These are phyloP conservation scores for Discostella stelligeroides DNA, from an alignment of 108 stramenopile genomes.

Conservation along the genomic window DNA sequence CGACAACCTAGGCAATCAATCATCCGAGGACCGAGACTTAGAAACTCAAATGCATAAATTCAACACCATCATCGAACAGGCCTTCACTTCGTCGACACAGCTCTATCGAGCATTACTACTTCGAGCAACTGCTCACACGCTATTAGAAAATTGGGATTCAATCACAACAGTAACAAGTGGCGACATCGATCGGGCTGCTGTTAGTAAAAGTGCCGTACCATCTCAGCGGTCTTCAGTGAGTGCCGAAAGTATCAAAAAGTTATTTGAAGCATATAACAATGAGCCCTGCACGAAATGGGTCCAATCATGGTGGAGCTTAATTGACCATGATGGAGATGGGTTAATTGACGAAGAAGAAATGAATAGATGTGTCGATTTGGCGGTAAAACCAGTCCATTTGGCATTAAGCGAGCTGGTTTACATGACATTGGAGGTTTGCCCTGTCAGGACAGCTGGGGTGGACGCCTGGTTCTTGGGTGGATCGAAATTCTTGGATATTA, in stretches of 20 bases:
- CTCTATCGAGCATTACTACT: constrained; percentile 45
- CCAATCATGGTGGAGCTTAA: constrained; percentile 71
- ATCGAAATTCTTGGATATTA: constrained; percentile 20
- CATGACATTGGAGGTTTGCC: constrained; percentile 50
- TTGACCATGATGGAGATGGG: constrained; percentile 83
- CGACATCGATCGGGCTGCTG: constrained; percentile 83
- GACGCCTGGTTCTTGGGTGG: constrained; percentile 40
- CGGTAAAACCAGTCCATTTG: constrained; percentile 58
- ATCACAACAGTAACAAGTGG: constrained; percentile 69
- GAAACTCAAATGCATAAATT: constrained; percentile 27
- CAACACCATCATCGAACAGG: constrained; percentile 23
- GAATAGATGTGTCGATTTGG: constrained; percentile 63
- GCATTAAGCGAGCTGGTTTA: constrained; percentile 52
- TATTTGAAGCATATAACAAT: constrained; percentile 54
- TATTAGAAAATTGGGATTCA: constrained; percentile 55
- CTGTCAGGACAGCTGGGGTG: constrained; percentile 35
- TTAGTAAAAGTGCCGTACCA: constrained; percentile 40
- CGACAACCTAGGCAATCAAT: neutral
- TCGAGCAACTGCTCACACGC: constrained; percentile 40
- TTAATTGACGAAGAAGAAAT: constrained; percentile 86
- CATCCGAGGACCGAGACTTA: neutral
- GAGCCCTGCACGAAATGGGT: constrained; percentile 58
- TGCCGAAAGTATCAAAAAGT: constrained; percentile 27
- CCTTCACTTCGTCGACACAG: constrained; percentile 35
- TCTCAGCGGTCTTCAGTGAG: constrained; percentile 37